These are phyloP conservation scores for Xylariaceae sp. DNA, from an alignment of 2,329 filamentous ascomycete genomes.

Conservation along the genomic window DNA sequence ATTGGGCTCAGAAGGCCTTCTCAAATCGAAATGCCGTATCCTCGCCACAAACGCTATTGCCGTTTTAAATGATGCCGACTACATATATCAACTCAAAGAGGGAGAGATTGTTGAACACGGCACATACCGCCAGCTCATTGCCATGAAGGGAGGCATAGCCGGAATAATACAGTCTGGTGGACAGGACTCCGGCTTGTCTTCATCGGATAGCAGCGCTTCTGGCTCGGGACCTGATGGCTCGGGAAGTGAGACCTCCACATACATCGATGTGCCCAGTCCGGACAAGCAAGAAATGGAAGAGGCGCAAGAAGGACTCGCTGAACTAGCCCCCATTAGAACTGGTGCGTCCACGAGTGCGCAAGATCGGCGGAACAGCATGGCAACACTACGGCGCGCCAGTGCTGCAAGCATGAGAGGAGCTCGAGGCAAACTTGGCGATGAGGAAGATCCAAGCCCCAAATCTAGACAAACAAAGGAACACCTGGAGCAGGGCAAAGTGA, in stretches of 20 bases:
- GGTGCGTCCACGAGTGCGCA: slow-evolving; percentile 48
- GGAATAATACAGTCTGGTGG: slow-evolving; percentile 78
- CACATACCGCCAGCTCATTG: slow-evolving; percentile 85
- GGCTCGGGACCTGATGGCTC: slow-evolving; percentile 42
- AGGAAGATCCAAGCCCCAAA: slow-evolving; percentile 73
- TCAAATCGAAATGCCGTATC: slow-evolving; percentile 83
- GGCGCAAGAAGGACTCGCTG: slow-evolving; percentile 72
- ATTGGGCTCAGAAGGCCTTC: slow-evolving; percentile 77
- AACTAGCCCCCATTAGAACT: slow-evolving; percentile 71
- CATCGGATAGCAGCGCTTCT: slow-evolving; percentile 31
- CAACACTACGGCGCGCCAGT: slow-evolving; percentile 84
- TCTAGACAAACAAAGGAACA: slow-evolving; percentile 86
- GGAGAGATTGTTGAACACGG: slow-evolving; percentile 82
- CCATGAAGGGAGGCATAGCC: slow-evolving; percentile 88
- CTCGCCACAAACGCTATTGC: slow-evolving; percentile 94
- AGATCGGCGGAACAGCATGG: slow-evolving; percentile 66
- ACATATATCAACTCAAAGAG: slow-evolving; percentile 80
- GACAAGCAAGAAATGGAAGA: slow-evolving; percentile 71
- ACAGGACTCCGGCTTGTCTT: slow-evolving; percentile 47
- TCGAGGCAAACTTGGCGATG: slow-evolving; percentile 78
- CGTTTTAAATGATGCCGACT: slow-evolving; percentile 84
- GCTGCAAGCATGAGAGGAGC: slow-evolving; percentile 86
- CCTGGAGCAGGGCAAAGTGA: slow-evolving; percentile 93
- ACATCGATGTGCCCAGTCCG: slow-evolving; percentile 51
- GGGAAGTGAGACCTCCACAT: slow-evolving; percentile 56